Evolutionary conservation across 116 monocot genomes (phyloP).

Genomic region (Posidonia oceanica): DNA sequence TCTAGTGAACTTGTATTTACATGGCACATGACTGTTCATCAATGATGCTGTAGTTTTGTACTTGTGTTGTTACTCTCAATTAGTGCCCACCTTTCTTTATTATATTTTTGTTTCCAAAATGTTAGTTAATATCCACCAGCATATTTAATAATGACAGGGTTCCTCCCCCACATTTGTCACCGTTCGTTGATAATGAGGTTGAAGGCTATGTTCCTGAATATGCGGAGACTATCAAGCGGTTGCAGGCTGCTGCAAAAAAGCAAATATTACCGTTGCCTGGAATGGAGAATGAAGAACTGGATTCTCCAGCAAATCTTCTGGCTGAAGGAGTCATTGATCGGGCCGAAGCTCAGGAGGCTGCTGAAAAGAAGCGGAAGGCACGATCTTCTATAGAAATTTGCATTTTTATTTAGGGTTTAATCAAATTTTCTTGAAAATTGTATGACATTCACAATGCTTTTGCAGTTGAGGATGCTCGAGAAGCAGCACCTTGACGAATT

Average conservation of each 20-base stretch:
- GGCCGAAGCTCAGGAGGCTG: conserved; percentile 68
- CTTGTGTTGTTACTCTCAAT: too few relatives aligned
- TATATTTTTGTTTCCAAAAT: too few relatives aligned
- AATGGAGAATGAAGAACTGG: conserved; percentile 29
- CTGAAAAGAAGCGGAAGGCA: conserved; percentile 65
- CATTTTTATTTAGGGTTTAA: neutral
- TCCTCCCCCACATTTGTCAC: conserved; percentile 91
- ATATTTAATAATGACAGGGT: conserved; percentile 25
- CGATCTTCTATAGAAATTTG: neutral
- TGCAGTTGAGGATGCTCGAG: conserved; percentile 57
- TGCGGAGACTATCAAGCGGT: conserved; percentile 74
- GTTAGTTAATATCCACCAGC: too few relatives aligned
- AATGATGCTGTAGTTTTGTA: too few relatives aligned
- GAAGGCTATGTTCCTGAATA: conserved; percentile 96
- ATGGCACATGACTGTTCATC: too few relatives aligned
- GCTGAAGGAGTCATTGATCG: conserved; percentile 75
- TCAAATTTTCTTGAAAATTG: neutral
- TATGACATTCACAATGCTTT: neutral
- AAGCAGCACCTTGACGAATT: conserved; percentile 80
- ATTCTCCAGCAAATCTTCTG: conserved; percentile 42
- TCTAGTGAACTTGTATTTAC: too few relatives aligned
- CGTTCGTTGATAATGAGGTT: conserved; percentile 90
- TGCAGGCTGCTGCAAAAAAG: conserved; percentile 63
- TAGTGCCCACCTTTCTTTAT: too few relatives aligned
- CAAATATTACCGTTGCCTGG: conserved; percentile 81